Evolutionary conservation across 2,329 filamentous ascomycete species (phyloP), one percentile per base, ranked within the genome.

Genomic region (Shiraia sp.): DNA sequence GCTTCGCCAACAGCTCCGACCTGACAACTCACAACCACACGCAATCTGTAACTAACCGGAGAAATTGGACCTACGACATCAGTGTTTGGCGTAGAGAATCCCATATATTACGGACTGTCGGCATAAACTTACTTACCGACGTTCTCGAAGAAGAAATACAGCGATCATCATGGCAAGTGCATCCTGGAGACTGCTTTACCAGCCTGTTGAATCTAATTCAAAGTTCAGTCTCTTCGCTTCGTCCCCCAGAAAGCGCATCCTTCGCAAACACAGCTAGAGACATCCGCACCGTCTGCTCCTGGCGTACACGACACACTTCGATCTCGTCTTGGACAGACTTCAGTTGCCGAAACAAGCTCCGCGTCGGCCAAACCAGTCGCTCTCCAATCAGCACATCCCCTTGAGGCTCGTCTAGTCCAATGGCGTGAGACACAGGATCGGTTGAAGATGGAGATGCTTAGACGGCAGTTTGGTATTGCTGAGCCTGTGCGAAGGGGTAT

Each of bases 261-360:
- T 26, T 61, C 65, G 36, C 53, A 61, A 60, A 81, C 78, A 57
- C 79, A 81, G 82, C 74, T 60, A 45, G 63, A 58, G 60, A 78
- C 43, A 71, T 79, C 66, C 41, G 93, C 93, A 3, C 93, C 93
- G 57, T 96, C 92, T 1, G 92, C 90, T 12, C 91, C 91, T 0
- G 92, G 92, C 57, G 79, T 97, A 52, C 91, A 95, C 79, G 93
- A 97, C 77, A 91, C 88, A 13, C 87, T 99, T 59, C 91, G 93
- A 65, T 78, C 85, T 51, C 90, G 91, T 72, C 80, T 95, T 54
- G 83, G 83, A 57, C 84, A 76, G 53, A 70, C 69, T 42, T 58
- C 44, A 62, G 73, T 42, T 63, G 72, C 46, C 65, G 47, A 44
- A 10, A 49, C 57, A 25, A 41, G 40, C 19, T 47, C 49, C 10